Evolutionary conservation across 2,329 filamentous ascomycete genomes (phyloP).

Genomic region (Hypocreales sp.): DNA sequence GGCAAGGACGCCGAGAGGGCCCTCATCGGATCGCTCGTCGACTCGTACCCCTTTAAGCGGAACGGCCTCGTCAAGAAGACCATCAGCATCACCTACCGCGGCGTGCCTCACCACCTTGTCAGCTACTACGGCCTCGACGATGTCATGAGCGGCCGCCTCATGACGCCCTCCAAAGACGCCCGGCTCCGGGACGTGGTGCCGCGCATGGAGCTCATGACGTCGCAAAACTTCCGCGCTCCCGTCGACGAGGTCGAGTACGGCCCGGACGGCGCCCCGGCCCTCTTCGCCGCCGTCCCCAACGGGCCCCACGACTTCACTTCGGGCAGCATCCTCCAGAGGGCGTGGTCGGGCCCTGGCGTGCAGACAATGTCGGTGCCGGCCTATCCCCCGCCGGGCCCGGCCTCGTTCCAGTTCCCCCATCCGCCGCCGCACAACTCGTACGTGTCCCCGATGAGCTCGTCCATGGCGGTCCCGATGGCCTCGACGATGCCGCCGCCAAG

Average conservation of each 20-base stretch:
- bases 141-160: conserved; percentile 46
- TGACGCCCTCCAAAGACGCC: conserved; percentile 37
- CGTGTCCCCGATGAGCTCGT: conserved; percentile 1
- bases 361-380: conserved; percentile 3
- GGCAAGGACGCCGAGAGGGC: conserved; percentile 19
- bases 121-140: conserved; percentile 80
- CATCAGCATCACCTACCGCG: conserved; percentile 62
- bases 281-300: conserved; percentile 4
- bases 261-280: conserved; percentile 3
- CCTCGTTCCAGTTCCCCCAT: no score
- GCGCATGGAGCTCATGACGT: conserved; percentile 39
- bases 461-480: conserved; percentile 1
- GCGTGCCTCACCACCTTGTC: conserved; percentile 70
- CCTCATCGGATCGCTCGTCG: conserved; percentile 70
- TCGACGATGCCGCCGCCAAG: not conserved
- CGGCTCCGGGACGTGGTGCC: conserved; percentile 27
- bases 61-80: conserved; percentile 84
- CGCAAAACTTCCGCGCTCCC: conserved; percentile 51
- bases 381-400: no score
- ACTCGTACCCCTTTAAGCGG: conserved; percentile 77
- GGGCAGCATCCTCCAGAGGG: conserved; percentile 9
- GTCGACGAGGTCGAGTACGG: conserved; percentile 41
- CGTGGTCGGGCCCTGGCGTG: conserved; percentile 10
- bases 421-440: conserved; percentile 3
- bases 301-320: conserved; percentile 4